Percentiles rank a stretch among this genome's conserved stretches.
These are phyloP conservation scores for Colletotrichum shisoi DNA, from an alignment of 2,329 filamentous ascomycete species.

Conservation along the genomic window DNA sequence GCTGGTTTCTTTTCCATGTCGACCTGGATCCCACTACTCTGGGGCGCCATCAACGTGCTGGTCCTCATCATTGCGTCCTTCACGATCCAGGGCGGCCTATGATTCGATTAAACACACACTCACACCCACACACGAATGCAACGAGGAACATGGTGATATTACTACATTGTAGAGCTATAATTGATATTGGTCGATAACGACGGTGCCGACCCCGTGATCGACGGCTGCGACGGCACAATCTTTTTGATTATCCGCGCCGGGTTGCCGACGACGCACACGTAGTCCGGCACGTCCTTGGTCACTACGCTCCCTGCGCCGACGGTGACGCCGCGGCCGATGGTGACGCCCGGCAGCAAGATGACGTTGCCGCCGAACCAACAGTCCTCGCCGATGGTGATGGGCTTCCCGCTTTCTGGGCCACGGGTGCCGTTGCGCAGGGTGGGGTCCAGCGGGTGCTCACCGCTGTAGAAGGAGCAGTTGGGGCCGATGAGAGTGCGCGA, in stretches of 20 bases:
- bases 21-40: slow-evolving; percentile 91
- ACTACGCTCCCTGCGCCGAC: slow-evolving; percentile 86
- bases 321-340: slow-evolving; percentile 75
- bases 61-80: slow-evolving; percentile 87
- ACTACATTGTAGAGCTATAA: slow-evolving; percentile 36
- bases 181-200: slow-evolving; percentile 25
- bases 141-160: neutral
- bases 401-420: slow-evolving; percentile 77
- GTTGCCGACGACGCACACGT: slow-evolving; percentile 71
- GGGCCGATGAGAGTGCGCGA: slow-evolving; percentile 80
- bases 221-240: slow-evolving; percentile 47
- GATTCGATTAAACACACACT: slow-evolving; percentile 43
- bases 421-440: slow-evolving; percentile 74
- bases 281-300: slow-evolving; percentile 75
- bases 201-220: slow-evolving; percentile 12
- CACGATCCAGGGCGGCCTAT: slow-evolving; percentile 89
- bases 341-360: slow-evolving; percentile 77
- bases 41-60: slow-evolving; percentile 84
- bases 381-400: slow-evolving; percentile 80
- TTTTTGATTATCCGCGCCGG: slow-evolving; percentile 67
- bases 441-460: slow-evolving; percentile 79
- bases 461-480: slow-evolving; percentile 77
- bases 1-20: slow-evolving; percentile 89
- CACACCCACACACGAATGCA: neutral
- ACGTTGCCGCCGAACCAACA: slow-evolving; percentile 81